Percentiles rank a stretch among this genome's conserved stretches.
Evolutionary conservation across 2,329 filamentous ascomycete species (phyloP).

Genomic region (Talaromyces sp.): DNA sequence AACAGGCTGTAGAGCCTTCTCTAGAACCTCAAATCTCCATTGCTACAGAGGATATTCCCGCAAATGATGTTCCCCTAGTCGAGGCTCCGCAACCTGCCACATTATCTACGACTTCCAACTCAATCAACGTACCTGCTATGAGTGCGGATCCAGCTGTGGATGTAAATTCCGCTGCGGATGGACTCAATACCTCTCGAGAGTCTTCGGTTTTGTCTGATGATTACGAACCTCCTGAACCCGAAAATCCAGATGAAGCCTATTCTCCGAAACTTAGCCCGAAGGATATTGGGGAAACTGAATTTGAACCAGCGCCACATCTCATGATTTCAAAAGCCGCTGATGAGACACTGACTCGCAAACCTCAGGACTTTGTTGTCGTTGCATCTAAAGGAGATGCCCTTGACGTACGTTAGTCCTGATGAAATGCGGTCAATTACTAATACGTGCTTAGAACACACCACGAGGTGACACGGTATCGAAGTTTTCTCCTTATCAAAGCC

Average conservation of each 20-base stretch:
- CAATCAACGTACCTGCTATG: background rate
- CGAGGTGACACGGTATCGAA: conserved; percentile 25
- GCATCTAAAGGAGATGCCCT: conserved; percentile 29
- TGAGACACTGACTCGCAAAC: conserved; percentile 32
- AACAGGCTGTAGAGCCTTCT: background rate
- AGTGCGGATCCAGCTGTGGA: background rate
- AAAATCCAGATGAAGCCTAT: conserved; percentile 26
- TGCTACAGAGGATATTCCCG: background rate
- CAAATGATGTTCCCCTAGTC: background rate
- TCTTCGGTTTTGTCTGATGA: conserved; percentile 45
- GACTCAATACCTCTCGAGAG: conserved; percentile 24
- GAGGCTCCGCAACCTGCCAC: background rate
- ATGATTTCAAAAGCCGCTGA: conserved; percentile 24
- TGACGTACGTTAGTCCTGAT: conserved; percentile 31
- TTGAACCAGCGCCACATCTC: conserved; percentile 24
- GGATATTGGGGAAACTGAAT: conserved; percentile 31
- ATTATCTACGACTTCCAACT: background rate
- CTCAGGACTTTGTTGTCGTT: conserved; percentile 28
- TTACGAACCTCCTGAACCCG: conserved; percentile 55
- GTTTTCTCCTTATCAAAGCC: conserved; percentile 72
- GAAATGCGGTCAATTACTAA: conserved; percentile 28
- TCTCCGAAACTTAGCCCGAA: conserved; percentile 22
- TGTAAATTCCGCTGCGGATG: background rate
- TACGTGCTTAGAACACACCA: conserved; percentile 26
- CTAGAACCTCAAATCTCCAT: background rate